Evolutionary conservation across 2,329 filamentous ascomycete genomes (phyloP).

Genomic region (Paracoccidioides lutzii): DNA sequence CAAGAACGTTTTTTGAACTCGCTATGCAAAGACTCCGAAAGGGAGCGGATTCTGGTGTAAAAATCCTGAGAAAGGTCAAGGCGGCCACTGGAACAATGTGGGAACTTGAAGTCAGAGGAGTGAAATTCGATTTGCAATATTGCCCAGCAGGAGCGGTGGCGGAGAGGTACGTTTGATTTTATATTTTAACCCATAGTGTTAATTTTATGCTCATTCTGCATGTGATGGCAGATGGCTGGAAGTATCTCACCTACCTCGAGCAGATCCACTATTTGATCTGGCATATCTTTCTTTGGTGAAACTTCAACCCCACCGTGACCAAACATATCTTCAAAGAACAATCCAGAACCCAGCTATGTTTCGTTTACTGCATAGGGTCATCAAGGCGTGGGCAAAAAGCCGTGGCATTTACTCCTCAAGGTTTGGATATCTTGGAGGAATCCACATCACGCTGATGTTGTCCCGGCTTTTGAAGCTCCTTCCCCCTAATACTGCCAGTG

Average conservation of each 20-base stretch:
- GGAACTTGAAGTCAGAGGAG: constrained; percentile 45
- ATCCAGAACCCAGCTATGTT: constrained; percentile 48
- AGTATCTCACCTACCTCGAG: constrained; percentile 32
- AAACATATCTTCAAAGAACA: constrained; percentile 47
- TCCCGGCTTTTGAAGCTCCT: constrained; percentile 47
- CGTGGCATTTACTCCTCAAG: constrained; percentile 52
- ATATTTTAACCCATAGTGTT: not conserved
- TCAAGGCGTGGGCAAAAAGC: constrained; percentile 50
- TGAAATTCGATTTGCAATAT: constrained; percentile 55
- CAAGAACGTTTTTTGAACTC: constrained; percentile 49
- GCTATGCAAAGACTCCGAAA: constrained; percentile 43
- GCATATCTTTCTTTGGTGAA: constrained; percentile 45
- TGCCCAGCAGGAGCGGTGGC: constrained; percentile 46
- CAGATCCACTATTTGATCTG: constrained; percentile 44
- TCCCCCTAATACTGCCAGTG: constrained; percentile 21
- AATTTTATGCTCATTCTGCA: not conserved
- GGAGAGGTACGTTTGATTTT: constrained; percentile 28
- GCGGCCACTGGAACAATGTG: constrained; percentile 51
- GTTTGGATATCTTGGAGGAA: constrained; percentile 53
- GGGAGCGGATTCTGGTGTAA: constrained; percentile 33
- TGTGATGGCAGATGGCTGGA: constrained; percentile 23
- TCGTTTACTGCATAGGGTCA: constrained; percentile 44
- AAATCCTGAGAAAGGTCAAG: constrained; percentile 45
- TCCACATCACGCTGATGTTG: constrained; percentile 52
- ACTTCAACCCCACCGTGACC: constrained; percentile 51